A percentile compares a stretch with the other conserved stretches of the same genome.
Conservation (phyloP, 1,139 yeast genomes). For the Sugiyamaella sp. region DNA sequence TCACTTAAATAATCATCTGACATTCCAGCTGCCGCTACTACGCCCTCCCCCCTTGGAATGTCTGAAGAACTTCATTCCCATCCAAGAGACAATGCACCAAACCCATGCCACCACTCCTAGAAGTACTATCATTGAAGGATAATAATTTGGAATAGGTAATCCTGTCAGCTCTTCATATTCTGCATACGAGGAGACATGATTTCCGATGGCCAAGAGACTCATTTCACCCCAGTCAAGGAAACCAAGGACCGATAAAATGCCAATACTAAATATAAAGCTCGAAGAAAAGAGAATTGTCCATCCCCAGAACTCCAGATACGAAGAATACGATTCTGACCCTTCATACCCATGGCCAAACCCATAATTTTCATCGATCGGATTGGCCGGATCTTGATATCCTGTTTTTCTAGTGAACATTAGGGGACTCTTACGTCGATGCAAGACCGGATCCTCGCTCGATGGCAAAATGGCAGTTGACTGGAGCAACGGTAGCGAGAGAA, state of each 20-base stretch:
- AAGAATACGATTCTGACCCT: constrained; percentile 18
- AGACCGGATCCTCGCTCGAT: background rate
- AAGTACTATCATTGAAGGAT: constrained; percentile 55
- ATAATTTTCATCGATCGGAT: constrained; percentile 8
- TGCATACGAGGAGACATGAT: constrained; percentile 18
- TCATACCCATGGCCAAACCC: constrained; percentile 18
- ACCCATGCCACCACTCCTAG: constrained; percentile 65
- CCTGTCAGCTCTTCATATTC: constrained; percentile 42
- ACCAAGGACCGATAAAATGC: constrained; percentile 37
- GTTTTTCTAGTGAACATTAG: background rate
- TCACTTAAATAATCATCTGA: background rate
- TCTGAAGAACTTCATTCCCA: constrained; percentile 73
- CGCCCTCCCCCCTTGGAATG: constrained; percentile 63
- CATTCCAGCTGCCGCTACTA: constrained; percentile 4
- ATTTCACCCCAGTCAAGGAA: constrained; percentile 26
- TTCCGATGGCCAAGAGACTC: background rate
- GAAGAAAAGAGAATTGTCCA: constrained; percentile 36
- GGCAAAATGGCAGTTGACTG: background rate
- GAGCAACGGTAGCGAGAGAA: no score
- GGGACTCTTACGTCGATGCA: constrained; percentile 8
- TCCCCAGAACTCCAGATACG: constrained; percentile 30
- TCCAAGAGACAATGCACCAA: constrained; percentile 77
- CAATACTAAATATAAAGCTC: constrained; percentile 36
- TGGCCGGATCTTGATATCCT: constrained; percentile 18
- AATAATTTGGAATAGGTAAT: constrained; percentile 48